These are phyloP conservation scores for Craspedostauros australis DNA, from an alignment of 108 stramenopile genomes.

Conservation along the genomic window DNA sequence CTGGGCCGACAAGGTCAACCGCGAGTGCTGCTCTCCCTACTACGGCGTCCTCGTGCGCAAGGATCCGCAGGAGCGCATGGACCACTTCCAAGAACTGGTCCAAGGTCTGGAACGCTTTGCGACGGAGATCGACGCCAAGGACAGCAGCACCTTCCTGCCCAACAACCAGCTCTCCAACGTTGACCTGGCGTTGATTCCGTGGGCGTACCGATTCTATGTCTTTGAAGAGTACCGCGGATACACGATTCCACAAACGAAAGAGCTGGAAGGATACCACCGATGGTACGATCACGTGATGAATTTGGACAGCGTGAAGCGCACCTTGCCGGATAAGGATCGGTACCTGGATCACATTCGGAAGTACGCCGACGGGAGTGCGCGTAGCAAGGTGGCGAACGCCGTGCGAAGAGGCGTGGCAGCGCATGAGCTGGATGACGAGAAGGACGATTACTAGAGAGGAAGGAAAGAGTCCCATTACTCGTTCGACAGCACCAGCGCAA, in stretches of 20 bases:
- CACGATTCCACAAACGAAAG: constrained; percentile 37
- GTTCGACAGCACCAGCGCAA: too few relatives aligned
- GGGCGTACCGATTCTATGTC: constrained; percentile 74
- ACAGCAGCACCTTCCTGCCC: constrained; percentile 48
- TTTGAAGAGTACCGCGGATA: constrained; percentile 83
- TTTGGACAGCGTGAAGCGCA: constrained; percentile 54
- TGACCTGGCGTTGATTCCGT: constrained; percentile 72
- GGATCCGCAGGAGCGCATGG: constrained; percentile 53
- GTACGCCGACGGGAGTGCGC: constrained; percentile 74
- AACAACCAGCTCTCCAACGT: constrained; percentile 50
- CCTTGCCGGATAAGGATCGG: constrained; percentile 74
- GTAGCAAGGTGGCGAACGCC: constrained; percentile 82
- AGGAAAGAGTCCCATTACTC: too few relatives aligned
- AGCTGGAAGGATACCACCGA: constrained; percentile 51
- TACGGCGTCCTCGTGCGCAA: constrained; percentile 72
- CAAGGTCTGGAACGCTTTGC: constrained; percentile 28
- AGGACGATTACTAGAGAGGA: too few relatives aligned
- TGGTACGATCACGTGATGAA: constrained; percentile 77
- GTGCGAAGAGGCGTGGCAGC: constrained; percentile 78
- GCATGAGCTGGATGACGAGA: constrained; percentile 81
- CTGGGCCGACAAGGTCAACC: constrained; percentile 75
- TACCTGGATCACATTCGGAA: constrained; percentile 82
- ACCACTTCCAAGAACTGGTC: constrained; percentile 56
- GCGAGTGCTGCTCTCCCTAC: constrained; percentile 77
- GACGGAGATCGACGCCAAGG: constrained; percentile 6